Conservation (phyloP, 1,284 basidiomycete genomes). For the Heliocybe sulcata region DNA sequence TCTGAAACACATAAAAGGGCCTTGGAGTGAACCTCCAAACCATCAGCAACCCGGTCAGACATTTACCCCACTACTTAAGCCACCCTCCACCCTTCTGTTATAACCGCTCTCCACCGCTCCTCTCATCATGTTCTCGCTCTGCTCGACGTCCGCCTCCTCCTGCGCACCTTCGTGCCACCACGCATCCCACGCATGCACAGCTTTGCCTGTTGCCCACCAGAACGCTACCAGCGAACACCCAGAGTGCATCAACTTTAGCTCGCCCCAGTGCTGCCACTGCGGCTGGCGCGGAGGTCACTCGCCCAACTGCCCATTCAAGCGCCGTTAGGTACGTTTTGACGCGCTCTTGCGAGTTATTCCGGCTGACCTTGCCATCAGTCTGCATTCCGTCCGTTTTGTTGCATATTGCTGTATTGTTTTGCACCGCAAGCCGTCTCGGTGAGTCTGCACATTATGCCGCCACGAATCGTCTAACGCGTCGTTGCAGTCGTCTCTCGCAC, state of each 20-base stretch:
- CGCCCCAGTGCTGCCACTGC: slow-evolving; percentile 72
- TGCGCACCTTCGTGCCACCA: neutral
- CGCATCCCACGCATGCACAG: neutral
- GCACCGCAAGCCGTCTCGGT: neutral
- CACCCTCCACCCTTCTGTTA: neutral
- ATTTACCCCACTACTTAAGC: neutral
- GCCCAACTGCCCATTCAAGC: slow-evolving; percentile 62
- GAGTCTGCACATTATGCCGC: neutral
- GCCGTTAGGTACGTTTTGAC: slow-evolving; percentile 15
- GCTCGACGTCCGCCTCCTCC: neutral
- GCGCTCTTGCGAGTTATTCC: slow-evolving; percentile 12
- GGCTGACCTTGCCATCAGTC: neutral
- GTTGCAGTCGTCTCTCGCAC: neutral
- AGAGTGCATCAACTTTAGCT: slow-evolving; percentile 27
- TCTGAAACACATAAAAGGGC: neutral
- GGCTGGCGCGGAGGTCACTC: slow-evolving; percentile 61
- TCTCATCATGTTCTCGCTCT: neutral
- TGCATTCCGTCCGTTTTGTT: neutral
- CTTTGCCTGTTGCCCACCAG: slow-evolving; percentile 12
- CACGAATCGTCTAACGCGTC: neutral
- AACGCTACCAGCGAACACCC: slow-evolving; percentile 9
- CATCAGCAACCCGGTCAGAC: neutral
- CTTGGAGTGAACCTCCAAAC: neutral
- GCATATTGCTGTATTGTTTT: neutral
- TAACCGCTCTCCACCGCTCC: neutral